A percentile compares a stretch with the other conserved stretches of the same genome.
Evolutionary conservation across 306 rosid genomes (phyloP).

Genomic region (Abrus precatorius): DNA sequence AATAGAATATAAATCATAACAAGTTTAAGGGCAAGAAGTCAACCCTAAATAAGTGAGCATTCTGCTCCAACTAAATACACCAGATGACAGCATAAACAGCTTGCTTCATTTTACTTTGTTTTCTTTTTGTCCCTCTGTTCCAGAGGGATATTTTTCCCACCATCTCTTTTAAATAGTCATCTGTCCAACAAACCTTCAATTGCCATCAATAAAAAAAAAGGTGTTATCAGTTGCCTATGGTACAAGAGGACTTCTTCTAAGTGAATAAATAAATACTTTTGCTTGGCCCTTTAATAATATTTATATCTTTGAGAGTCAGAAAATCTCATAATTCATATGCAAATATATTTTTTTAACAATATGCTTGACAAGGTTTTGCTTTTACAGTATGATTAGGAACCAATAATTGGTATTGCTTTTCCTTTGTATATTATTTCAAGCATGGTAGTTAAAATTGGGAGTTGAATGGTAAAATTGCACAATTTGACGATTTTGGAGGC

Average conservation of each 20-base stretch:
- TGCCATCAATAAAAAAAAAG: background rate
- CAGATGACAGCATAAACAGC: slow-evolving; percentile 1
- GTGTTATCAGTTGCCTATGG: background rate
- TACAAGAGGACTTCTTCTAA: background rate
- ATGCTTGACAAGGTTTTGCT: background rate
- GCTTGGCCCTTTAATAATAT: background rate
- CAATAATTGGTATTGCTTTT: background rate
- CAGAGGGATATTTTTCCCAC: background rate
- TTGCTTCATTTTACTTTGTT: background rate
- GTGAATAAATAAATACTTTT: background rate
- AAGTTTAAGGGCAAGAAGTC: background rate
- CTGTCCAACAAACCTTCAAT: background rate
- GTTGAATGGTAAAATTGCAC: no score
- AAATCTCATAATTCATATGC: background rate
- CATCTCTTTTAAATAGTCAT: slow-evolving; percentile 3
- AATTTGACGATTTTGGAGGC: no score
- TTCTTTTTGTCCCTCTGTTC: background rate
- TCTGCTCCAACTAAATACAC: background rate
- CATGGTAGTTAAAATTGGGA: no score
- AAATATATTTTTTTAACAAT: background rate
- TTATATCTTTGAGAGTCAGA: background rate
- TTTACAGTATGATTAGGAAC: background rate
- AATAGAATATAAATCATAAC: background rate
- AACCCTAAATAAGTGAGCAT: background rate
- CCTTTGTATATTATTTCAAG: background rate